Percentiles rank a stretch among this genome's conserved stretches.
Conservation (phyloP, 306 rosid species). For the Begonia fuchsioides region DNA sequence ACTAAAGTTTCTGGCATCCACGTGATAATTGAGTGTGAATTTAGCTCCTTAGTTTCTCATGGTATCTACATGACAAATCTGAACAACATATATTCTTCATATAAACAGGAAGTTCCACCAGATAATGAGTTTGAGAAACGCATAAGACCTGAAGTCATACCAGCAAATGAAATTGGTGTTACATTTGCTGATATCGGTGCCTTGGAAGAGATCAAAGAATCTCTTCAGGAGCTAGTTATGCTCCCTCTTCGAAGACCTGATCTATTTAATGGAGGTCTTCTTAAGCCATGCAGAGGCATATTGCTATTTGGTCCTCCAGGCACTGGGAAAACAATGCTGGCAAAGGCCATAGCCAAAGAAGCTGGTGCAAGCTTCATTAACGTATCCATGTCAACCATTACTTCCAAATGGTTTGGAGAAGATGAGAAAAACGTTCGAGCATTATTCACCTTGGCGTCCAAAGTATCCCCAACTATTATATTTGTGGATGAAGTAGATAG, state of each 20-base stretch:
- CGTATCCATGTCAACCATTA: constrained; percentile 94
- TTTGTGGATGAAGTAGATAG: constrained; percentile 98
- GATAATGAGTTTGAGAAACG: constrained; percentile 96
- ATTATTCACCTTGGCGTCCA: constrained; percentile 76
- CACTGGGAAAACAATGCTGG: constrained; percentile 96
- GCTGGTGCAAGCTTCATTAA: constrained; percentile 98
- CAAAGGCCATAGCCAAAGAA: constrained; percentile 92
- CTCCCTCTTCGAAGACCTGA: constrained; percentile 92
- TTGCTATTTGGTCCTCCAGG: constrained; percentile 92
- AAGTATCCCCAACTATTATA: constrained; percentile 90
- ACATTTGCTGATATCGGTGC: constrained; percentile 88
- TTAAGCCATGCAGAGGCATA: constrained; percentile 93
- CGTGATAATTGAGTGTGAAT: no score
- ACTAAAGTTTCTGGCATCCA: no score
- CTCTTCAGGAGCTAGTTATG: constrained; percentile 96
- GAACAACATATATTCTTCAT: background rate
- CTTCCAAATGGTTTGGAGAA: constrained; percentile 99
- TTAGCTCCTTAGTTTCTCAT: no score
- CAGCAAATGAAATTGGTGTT: constrained; percentile 63
- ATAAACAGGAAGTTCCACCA: constrained; percentile 51
- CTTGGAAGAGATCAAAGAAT: constrained; percentile 71
- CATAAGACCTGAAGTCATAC: constrained; percentile 90
- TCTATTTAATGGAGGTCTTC: constrained; percentile 85
- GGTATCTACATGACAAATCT: constrained; percentile 4
- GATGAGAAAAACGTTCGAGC: constrained; percentile 96